These are phyloP conservation scores for Alternaria incomplexa DNA, from an alignment of 2,329 filamentous ascomycete genomes.

Conservation along the genomic window DNA sequence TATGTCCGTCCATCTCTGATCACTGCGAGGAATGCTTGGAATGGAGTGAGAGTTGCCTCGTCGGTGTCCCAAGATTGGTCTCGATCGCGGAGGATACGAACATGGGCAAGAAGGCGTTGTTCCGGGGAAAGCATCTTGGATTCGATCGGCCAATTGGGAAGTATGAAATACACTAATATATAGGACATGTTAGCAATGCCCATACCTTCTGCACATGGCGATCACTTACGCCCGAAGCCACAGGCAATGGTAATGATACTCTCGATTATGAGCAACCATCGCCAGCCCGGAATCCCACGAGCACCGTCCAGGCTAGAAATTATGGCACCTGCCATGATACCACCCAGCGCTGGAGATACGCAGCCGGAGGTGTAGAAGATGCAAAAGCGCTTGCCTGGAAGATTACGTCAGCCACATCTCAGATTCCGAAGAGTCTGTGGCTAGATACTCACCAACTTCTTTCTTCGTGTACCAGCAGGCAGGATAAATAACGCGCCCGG, in stretches of 20 bases:
- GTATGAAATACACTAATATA: neutral
- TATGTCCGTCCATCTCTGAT: constrained; percentile 1
- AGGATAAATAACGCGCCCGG: neutral
- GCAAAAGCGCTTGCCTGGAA: constrained; percentile 8
- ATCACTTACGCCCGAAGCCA: neutral
- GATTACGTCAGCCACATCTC: neutral
- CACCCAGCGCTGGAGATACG: constrained; percentile 3
- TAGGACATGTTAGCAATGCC: neutral
- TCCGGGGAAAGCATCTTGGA: neutral
- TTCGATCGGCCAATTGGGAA: neutral
- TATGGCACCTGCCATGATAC: constrained; percentile 6
- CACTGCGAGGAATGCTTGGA: constrained; percentile 3
- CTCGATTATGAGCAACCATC: constrained; percentile 1
- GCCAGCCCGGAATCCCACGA: constrained; percentile 5
- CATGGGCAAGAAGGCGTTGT: constrained; percentile 4
- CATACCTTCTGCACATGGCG: neutral
- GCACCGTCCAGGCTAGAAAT: constrained; percentile 5
- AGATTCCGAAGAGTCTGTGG: neutral
- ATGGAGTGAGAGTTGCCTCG: neutral
- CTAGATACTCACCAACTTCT: neutral
- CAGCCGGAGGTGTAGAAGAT: constrained; percentile 9
- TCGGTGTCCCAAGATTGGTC: neutral
- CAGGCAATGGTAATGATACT: neutral
- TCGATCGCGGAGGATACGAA: neutral
- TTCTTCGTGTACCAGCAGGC: neutral